Conservation (phyloP, 2,329 filamentous ascomycete species). For the Talaromyces sp. region DNA sequence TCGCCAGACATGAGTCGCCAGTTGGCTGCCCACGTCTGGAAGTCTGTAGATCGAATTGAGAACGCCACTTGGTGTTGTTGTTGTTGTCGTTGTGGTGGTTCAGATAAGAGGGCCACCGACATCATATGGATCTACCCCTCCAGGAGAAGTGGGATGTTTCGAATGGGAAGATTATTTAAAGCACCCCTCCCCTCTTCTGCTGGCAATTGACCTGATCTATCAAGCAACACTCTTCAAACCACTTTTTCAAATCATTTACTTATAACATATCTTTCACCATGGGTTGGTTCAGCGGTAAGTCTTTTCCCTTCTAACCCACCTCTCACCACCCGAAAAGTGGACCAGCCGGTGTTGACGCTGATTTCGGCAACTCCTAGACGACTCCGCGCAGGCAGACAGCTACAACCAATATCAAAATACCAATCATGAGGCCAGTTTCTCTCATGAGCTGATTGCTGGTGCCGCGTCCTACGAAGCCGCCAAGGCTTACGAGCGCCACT, state of each 20-base stretch:
- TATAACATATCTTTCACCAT: slow-evolving; percentile 21
- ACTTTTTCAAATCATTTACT: background rate
- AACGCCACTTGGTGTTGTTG: background rate
- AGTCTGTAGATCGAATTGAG: background rate
- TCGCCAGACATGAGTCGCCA: slow-evolving; percentile 1
- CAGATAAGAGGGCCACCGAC: background rate
- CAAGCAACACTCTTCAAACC: background rate
- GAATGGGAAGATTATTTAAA: background rate
- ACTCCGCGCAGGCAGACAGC: background rate
- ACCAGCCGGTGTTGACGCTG: background rate
- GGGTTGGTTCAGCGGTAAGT: slow-evolving; percentile 26
- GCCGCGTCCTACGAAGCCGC: slow-evolving; percentile 76
- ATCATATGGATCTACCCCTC: background rate
- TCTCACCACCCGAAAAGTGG: background rate
- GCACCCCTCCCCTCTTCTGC: background rate
- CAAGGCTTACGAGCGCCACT: slow-evolving; percentile 73
- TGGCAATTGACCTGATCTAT: background rate
- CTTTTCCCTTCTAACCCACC: slow-evolving; percentile 28
- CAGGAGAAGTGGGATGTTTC: background rate
- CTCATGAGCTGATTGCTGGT: slow-evolving; percentile 72
- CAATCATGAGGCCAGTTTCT: slow-evolving; percentile 60
- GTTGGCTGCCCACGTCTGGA: background rate
- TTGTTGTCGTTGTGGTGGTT: background rate
- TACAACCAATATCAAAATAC: slow-evolving; percentile 26
- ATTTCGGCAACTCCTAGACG: background rate